Base-by-base conservation (phyloP, 352 stramenopile species). In the Pythium brachiatum region DNA sequence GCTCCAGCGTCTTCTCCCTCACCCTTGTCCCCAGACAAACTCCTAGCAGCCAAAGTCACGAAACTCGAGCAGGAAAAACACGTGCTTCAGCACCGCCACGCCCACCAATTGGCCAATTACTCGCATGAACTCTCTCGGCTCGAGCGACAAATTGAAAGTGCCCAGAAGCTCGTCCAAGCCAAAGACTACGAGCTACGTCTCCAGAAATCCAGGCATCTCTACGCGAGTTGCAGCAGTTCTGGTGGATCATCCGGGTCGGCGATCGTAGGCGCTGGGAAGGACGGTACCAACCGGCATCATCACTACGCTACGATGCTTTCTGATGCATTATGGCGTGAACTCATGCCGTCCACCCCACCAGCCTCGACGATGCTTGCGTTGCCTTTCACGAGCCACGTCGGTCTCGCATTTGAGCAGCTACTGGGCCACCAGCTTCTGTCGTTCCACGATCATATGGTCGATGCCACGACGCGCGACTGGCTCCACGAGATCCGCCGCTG, bases 31-130 rank as follows among this genome's bases (percentile, higher is more conserved):
- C n/a, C n/a, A 2, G 46, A 72, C 43, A 66, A 41, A 20, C 25
- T 57, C 20, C 39, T 53, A 6, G 34, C 29, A 3, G 56, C 66
- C 15, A 68, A 69, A 36, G 47, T 73, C 50, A 56, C 69, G 27
- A 73, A 73, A 29, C 54, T 70, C 3, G 83, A 90, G 50, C 65
- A 77, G 7, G 81, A 89, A 15, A 85, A 80, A 15, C 77, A 81
- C 25, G 69, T 83, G 3, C 41, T 76, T 2, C 57, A 74, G 9
- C 52, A 62, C 0, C 77, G 82, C 0, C 79, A 90, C n/a, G 67
- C 74, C 3, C 74, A 88, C 27, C 81, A 92, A 64, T 61, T 89
- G 6, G 73, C 81, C 12, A 89, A 83, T 38, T 92, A 88, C 21
- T 84, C 78, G 0, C 79, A 88, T 39, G 79, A 88, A 26, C 67